These are phyloP conservation scores for Aspergillus affinis DNA, from an alignment of 495 filamentous ascomycete species.

Conservation along the genomic window DNA sequence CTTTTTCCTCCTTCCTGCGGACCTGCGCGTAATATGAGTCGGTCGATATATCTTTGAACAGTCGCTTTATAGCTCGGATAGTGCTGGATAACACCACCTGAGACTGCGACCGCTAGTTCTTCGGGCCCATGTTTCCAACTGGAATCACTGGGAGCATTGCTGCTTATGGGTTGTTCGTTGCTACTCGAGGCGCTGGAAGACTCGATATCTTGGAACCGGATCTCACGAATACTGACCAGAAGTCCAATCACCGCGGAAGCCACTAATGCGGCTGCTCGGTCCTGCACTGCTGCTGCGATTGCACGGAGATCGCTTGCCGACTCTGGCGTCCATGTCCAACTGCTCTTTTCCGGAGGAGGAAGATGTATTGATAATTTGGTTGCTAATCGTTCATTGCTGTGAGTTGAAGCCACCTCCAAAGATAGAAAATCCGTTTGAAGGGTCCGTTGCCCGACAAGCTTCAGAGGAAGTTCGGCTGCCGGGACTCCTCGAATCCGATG, in stretches of 20 bases:
- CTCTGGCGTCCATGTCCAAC: conserved; percentile 57
- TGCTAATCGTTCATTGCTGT: conserved; percentile 37
- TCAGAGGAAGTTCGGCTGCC: conserved; percentile 8
- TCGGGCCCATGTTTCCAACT: conserved; percentile 38
- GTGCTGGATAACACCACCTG: conserved; percentile 68
- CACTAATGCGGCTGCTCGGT: conserved; percentile 61
- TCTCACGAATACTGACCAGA: conserved; percentile 59
- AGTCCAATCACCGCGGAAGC: conserved; percentile 66
- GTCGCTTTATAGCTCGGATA: conserved; percentile 66
- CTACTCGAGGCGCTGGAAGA: conserved; percentile 13
- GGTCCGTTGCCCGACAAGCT: conserved; percentile 29
- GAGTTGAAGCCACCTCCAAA: conserved; percentile 48
- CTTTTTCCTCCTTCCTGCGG: conserved; percentile 47
- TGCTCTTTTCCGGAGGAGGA: conserved; percentile 30
- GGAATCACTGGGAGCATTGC: background rate
- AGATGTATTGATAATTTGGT: conserved; percentile 30
- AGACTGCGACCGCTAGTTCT: conserved; percentile 68
- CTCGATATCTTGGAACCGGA: conserved; percentile 26
- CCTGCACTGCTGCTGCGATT: conserved; percentile 59
- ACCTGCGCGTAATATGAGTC: conserved; percentile 52
- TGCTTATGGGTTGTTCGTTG: background rate
- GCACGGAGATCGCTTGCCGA: conserved; percentile 50
- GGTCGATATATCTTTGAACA: conserved; percentile 61
- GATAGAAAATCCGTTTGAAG: conserved; percentile 67
- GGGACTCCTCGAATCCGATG: conserved; percentile 28